Percentiles rank a stretch among this genome's conserved stretches.
Conservation (phyloP, 331 rosid genomes). For the Cydonia oblonga region DNA sequence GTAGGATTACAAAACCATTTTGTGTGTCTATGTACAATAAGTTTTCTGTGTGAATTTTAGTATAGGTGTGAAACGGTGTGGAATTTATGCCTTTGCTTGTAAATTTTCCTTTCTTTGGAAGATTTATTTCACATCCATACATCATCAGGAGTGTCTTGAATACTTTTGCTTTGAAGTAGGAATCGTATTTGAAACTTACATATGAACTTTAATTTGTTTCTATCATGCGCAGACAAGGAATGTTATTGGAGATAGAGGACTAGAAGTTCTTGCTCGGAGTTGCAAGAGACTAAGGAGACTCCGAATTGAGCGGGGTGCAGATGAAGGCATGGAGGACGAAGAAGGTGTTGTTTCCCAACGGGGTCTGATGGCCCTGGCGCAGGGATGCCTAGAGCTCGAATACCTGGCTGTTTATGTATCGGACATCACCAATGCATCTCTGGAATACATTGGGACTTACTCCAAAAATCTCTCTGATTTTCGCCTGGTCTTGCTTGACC, state of each 20-base stretch:
- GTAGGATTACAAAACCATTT: conserved; percentile 17
- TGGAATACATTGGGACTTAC: conserved; percentile 65
- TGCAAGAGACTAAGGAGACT: too few relatives aligned
- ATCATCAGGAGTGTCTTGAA: neutral
- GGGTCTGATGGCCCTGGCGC: conserved; percentile 82
- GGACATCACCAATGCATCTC: conserved; percentile 65
- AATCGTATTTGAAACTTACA: conserved; percentile 1
- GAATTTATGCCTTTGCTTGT: too few relatives aligned
- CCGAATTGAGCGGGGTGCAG: too few relatives aligned
- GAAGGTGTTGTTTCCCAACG: conserved; percentile 87
- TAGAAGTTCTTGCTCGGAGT: conserved; percentile 23
- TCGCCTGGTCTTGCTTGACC: conserved; percentile 85
- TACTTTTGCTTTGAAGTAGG: neutral
- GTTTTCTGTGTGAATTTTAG: too few relatives aligned
- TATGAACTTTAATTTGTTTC: conserved; percentile 6
- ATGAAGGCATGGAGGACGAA: conserved; percentile 65
- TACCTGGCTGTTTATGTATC: conserved; percentile 86
- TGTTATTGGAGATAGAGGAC: conserved; percentile 92
- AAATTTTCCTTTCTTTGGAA: too few relatives aligned
- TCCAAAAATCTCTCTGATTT: conserved; percentile 75
- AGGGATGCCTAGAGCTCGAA: conserved; percentile 82
- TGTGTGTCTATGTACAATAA: neutral
- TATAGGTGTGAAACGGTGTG: too few relatives aligned
- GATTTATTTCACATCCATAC: neutral
- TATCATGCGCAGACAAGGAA: conserved; percentile 67